Percentiles rank a stretch among this genome's conserved stretches.
Evolutionary conservation across 2,329 filamentous ascomycete species (phyloP).

Genomic region (Aspergillus clavatus): DNA sequence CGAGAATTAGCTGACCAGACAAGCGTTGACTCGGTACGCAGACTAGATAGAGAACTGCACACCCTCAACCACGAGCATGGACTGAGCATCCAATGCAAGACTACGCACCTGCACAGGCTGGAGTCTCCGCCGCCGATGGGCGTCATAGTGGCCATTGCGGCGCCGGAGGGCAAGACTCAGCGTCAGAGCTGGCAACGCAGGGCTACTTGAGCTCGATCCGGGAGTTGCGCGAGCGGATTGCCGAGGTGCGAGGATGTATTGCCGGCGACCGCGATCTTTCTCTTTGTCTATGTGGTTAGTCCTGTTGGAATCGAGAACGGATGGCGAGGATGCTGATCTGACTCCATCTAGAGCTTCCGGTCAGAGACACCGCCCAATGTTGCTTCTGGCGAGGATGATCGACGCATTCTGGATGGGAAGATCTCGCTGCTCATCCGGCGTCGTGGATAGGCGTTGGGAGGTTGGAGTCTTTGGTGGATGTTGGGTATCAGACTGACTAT

Average conservation of each 20-base stretch:
- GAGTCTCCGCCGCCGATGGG: slow-evolving; percentile 15
- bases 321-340: background rate
- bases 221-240: slow-evolving; percentile 2
- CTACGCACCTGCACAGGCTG: no score
- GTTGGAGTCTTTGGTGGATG: background rate
- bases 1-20: no score
- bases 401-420: background rate
- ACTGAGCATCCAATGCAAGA: no score
- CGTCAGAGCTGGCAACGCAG: slow-evolving; percentile 6
- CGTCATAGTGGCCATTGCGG: slow-evolving; percentile 13
- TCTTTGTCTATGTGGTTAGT: slow-evolving; percentile 16
- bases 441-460: background rate
- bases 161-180: slow-evolving; percentile 2
- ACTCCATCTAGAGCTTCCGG: slow-evolving; percentile 10
- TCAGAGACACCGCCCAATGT: slow-evolving; percentile 7
- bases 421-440: background rate
- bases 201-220: slow-evolving; percentile 12
- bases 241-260: slow-evolving; percentile 9
- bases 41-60: no score
- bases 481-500: background rate
- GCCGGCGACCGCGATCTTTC: slow-evolving; percentile 11
- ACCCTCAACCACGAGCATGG: no score
- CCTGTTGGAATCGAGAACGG: background rate
- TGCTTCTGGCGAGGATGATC: background rate
- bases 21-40: no score